phyloP scores from a whole-genome alignment of 768 basidiomycete species.

The Lentinula lateritia region DNA sequence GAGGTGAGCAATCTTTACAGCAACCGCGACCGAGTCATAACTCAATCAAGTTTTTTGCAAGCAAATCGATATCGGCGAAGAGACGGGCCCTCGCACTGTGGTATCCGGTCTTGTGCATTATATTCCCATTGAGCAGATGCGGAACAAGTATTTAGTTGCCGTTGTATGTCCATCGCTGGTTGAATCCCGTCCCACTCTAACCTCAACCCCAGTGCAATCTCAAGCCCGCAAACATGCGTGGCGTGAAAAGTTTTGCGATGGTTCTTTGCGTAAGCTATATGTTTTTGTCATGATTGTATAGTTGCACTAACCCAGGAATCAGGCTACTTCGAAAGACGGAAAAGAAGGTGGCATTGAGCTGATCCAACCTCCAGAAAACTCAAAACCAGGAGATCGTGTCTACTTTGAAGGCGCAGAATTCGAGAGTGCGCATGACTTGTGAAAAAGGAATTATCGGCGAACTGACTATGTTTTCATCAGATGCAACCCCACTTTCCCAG shows the following conservation, averaged over 20 bases:
- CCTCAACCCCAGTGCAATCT: constrained; percentile 65
- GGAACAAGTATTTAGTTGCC: constrained; percentile 73
- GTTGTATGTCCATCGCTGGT: constrained; percentile 47
- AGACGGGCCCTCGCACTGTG: constrained; percentile 90
- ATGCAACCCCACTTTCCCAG: constrained; percentile 65
- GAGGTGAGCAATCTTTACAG: constrained; percentile 46
- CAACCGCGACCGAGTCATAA: not conserved
- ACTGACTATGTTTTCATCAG: constrained; percentile 23
- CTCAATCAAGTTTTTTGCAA: constrained; percentile 21
- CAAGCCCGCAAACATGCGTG: constrained; percentile 95
- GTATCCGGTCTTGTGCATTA: constrained; percentile 97
- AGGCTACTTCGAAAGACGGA: constrained; percentile 90
- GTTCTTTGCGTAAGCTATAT: constrained; percentile 70
- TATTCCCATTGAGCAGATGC: constrained; percentile 93
- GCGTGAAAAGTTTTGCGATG: constrained; percentile 98
- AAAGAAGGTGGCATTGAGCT: constrained; percentile 90
- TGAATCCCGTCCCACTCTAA: not conserved
- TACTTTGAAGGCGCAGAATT: constrained; percentile 92
- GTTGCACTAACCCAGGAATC: constrained; percentile 1
- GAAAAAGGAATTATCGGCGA: not conserved
- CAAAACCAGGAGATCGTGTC: constrained; percentile 87
- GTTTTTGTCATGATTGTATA: not conserved
- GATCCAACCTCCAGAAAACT: constrained; percentile 79
- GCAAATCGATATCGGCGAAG: constrained; percentile 97
- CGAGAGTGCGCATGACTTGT: constrained; percentile 48